Evolutionary conservation across 1,284 basidiomycete genomes (phyloP), one percentile per base, ranked within the genome.

Genomic region (Stereum hirsutum): DNA sequence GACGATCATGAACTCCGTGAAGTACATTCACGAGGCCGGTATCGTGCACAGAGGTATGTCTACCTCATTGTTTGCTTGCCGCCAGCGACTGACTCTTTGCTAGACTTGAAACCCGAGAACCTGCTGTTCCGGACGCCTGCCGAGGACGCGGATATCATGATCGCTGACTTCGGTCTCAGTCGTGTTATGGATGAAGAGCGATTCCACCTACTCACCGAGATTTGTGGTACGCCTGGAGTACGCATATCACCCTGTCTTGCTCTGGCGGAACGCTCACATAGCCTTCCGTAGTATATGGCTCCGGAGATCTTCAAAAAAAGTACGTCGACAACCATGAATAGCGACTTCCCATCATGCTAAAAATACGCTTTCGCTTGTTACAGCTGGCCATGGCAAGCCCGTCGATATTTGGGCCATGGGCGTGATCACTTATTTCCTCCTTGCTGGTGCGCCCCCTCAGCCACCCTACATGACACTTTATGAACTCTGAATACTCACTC

Each of bases 351-450:
- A n/a, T n/a, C n/a, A 8, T 30, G 28, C 45, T 52, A 41, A 54
- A 40, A 25, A 41, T 30, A n/a, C 24, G 31, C 24, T 21, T 41
- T 25, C 12, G 27, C 19, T 31, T 17, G n/a, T 24, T 42, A 20
- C 57, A 89, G 86, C 81, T 42, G 95, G 95, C 0, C 94, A 99
- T 56, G 83, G 89, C 33, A 96, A 92, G 65, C 93, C 95, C 1
- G 95, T 98, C 21, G 95, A 97, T 58, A 73, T 98, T 50, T 97
- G 92, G 92, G 92, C 93, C 0, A 93, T 96, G 76, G 93, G 93
- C 44, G 93, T 97, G 43, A 92, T 96, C 62, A 88, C 91, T 4
- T 94, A 93, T 66, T 96, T 96, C 80, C 69, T 96, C 5, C 81
- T 96, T 41, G 92, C 90, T 41, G 91, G 63, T 61, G 49, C 34